Evolutionary conservation across 2,329 filamentous ascomycete genomes (phyloP).

Genomic region (Rugonectria rugulosa): DNA sequence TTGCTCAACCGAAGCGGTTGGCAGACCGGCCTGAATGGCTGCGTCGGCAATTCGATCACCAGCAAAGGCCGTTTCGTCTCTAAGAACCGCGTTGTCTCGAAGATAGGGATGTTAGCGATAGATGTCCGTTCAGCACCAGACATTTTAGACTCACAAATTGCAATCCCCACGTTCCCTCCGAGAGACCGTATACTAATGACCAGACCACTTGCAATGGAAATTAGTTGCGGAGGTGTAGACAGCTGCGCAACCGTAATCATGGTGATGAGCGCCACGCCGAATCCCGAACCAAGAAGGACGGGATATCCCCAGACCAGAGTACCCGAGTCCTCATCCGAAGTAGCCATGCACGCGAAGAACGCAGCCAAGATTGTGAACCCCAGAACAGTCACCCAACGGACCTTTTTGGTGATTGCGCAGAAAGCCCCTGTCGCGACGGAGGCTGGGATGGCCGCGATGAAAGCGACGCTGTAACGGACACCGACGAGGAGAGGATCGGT

Average conservation of each 20-base stretch:
- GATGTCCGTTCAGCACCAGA: neutral
- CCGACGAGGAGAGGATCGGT: constrained; percentile 43
- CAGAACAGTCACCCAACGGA: constrained; percentile 35
- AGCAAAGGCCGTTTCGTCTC: constrained; percentile 2
- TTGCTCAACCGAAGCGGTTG: constrained; percentile 4
- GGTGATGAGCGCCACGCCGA: constrained; percentile 46
- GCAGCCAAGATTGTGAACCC: constrained; percentile 39
- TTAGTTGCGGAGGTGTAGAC: constrained; percentile 47
- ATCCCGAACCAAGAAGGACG: constrained; percentile 44
- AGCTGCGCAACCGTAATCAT: constrained; percentile 49
- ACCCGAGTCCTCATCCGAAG: constrained; percentile 33
- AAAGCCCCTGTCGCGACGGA: constrained; percentile 43
- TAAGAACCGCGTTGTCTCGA: constrained; percentile 23
- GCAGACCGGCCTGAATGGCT: constrained; percentile 10
- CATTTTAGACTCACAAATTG: constrained; percentile 37
- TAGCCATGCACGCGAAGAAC: constrained; percentile 48
- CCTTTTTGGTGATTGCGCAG: constrained; percentile 38
- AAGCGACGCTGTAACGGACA: constrained; percentile 44
- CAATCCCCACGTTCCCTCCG: constrained; percentile 48
- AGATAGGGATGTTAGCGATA: neutral
- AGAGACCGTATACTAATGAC: constrained; percentile 49
- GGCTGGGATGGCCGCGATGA: constrained; percentile 41
- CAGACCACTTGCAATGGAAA: constrained; percentile 47
- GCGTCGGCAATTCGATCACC: constrained; percentile 8
- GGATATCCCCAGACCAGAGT: constrained; percentile 47